Evolutionary conservation across 345 rosid species (phyloP).

Genomic region (Hibiscus syriacus): DNA sequence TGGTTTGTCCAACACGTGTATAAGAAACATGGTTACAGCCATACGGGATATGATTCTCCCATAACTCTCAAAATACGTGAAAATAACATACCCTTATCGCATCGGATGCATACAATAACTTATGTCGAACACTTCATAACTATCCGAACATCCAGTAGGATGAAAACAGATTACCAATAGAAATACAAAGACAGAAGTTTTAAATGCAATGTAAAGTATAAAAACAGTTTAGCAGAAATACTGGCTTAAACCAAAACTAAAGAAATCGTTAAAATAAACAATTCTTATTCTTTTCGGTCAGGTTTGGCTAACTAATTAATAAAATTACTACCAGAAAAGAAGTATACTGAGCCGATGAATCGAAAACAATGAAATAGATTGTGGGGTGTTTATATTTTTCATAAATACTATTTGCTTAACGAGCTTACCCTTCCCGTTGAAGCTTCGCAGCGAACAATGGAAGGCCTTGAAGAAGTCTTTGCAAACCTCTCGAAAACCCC

Average conservation of each 20-base stretch:
- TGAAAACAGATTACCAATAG: too few relatives aligned
- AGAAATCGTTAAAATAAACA: neutral
- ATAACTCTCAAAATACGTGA: neutral
- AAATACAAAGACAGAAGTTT: too few relatives aligned
- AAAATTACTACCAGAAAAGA: neutral
- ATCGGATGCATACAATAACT: too few relatives aligned
- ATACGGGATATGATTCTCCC: neutral
- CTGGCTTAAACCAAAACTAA: neutral
- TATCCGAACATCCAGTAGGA: too few relatives aligned
- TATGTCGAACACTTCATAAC: too few relatives aligned
- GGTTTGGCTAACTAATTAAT: neutral
- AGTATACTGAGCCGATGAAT: neutral
- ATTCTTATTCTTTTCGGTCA: neutral
- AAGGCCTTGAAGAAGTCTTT: slow-evolving; percentile 23
- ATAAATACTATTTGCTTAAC: neutral
- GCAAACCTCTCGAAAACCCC: slow-evolving; percentile 19
- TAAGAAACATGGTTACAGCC: too few relatives aligned
- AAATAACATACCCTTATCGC: neutral
- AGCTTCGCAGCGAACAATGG: slow-evolving; percentile 56
- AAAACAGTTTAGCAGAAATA: neutral
- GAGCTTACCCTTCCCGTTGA: slow-evolving; percentile 56
- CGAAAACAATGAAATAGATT: neutral
- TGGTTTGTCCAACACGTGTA: too few relatives aligned
- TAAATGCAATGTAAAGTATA: neutral
- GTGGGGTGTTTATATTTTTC: neutral